These are phyloP conservation scores for Ilex asprella DNA, from an alignment of 257 asterid species.

Conservation along the genomic window DNA sequence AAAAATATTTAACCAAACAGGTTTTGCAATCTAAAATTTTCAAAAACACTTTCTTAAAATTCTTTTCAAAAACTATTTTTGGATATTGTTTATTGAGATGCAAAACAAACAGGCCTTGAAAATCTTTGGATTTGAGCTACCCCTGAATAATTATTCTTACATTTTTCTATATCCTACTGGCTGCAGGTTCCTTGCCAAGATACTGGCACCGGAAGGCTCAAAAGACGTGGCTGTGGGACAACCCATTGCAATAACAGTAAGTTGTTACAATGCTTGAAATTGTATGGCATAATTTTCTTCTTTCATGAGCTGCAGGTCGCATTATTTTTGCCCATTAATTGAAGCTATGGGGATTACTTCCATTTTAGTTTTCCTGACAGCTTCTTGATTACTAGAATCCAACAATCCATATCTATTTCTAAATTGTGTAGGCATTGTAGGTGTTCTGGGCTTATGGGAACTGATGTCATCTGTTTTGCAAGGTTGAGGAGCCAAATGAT, in stretches of 20 bases:
- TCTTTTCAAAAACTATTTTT: no score
- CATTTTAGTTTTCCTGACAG: constrained; percentile 6
- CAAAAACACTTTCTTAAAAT: no score
- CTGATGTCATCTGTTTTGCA: constrained; percentile 23
- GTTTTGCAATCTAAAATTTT: no score
- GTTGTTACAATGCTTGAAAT: constrained; percentile 23
- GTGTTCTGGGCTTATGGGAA: constrained; percentile 7
- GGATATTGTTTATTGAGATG: no score
- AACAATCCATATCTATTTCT: constrained; percentile 1
- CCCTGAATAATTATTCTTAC: not conserved
- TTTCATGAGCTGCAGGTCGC: not conserved
- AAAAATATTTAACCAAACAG: no score
- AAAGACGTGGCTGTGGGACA: constrained; percentile 90
- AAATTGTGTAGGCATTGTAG: constrained; percentile 4
- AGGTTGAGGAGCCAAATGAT: constrained; percentile 95
- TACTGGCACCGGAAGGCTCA: constrained; percentile 91
- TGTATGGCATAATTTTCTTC: not conserved
- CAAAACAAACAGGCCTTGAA: no score
- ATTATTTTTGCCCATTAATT: not conserved
- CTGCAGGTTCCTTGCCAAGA: constrained; percentile 85
- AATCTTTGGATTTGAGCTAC: not conserved
- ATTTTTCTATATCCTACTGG: not conserved
- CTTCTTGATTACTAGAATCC: not conserved
- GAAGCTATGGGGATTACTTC: not conserved
- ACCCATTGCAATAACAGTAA: constrained; percentile 89